These are phyloP conservation scores for Apiotrichum veenhuisii DNA, from an alignment of 1,284 basidiomycete species.

Conservation along the genomic window DNA sequence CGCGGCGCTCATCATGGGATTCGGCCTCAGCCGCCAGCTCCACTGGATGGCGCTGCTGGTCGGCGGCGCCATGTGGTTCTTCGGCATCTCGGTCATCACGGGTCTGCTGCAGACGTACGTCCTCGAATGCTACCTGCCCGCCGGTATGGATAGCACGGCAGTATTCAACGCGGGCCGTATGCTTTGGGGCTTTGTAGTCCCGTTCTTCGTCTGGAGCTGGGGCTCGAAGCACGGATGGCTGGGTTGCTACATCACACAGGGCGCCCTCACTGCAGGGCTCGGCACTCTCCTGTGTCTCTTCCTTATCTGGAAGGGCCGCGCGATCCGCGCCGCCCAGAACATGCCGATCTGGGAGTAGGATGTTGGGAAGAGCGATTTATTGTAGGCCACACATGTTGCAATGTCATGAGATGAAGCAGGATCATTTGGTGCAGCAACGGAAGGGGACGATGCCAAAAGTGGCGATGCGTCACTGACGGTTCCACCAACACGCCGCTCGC, in stretches of 20 bases:
- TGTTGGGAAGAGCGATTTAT: neutral
- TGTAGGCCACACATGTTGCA: too few species aligned
- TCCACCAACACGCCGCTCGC: too few species aligned
- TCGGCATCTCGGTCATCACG: slow-evolving; percentile 32
- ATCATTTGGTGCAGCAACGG: too few species aligned
- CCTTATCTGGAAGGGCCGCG: slow-evolving; percentile 34
- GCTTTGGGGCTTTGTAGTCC: slow-evolving; percentile 43
- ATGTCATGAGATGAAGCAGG: too few species aligned
- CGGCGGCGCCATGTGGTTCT: slow-evolving; percentile 42
- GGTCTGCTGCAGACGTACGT: slow-evolving; percentile 40
- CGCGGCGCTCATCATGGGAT: slow-evolving; percentile 39
- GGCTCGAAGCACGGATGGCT: slow-evolving; percentile 28
- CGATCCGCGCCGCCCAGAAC: slow-evolving; percentile 24
- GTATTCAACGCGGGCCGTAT: slow-evolving; percentile 48
- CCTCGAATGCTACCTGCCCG: slow-evolving; percentile 39
- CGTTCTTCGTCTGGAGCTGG: slow-evolving; percentile 45
- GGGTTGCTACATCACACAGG: slow-evolving; percentile 35
- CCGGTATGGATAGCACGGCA: slow-evolving; percentile 41
- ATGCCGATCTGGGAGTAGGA: slow-evolving; percentile 21
- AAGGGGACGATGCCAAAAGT: too few species aligned
- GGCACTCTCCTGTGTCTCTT: slow-evolving; percentile 16
- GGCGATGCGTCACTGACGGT: too few species aligned
- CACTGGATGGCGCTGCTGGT: slow-evolving; percentile 46
- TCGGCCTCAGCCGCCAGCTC: slow-evolving; percentile 31
- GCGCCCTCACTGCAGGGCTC: slow-evolving; percentile 27